Conservation (phyloP, 1,139 yeast genomes). For the Arxiozyma slooffiae region DNA sequence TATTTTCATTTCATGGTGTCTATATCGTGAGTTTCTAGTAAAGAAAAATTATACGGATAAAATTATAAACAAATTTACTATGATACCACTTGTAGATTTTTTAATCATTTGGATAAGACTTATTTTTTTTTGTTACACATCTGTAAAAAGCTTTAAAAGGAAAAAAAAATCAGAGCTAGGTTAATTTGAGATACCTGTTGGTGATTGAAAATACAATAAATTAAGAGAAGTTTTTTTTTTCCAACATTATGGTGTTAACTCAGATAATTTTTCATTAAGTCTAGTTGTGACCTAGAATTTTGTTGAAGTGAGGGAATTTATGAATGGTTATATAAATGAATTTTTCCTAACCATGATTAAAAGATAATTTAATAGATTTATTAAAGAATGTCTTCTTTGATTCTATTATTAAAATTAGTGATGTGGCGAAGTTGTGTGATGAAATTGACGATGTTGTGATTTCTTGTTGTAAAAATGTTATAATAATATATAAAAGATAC, state of each 20-base stretch:
- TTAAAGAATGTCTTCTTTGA: conserved; percentile 18
- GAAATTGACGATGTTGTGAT: background rate
- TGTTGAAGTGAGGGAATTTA: conserved; percentile 20
- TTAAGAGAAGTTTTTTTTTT: conserved; percentile 54
- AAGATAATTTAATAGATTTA: background rate
- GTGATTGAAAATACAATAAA: conserved; percentile 26
- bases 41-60: conserved; percentile 31
- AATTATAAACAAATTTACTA: conserved; percentile 55
- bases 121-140: conserved; percentile 23
- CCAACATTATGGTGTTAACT: conserved; percentile 83
- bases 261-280: conserved; percentile 68
- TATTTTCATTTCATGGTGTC: conserved; percentile 83
- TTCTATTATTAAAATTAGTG: conserved; percentile 19
- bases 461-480: conserved; percentile 11
- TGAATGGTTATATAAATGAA: conserved; percentile 25
- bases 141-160: conserved; percentile 11
- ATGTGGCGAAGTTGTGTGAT: conserved; percentile 9
- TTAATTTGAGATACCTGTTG: conserved; percentile 20
- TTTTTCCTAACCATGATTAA: conserved; percentile 16
- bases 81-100: conserved; percentile 89
- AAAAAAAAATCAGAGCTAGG: conserved; percentile 13
- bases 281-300: conserved; percentile 17
- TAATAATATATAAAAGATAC: conserved; percentile 17
- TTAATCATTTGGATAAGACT: conserved; percentile 59
- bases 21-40: conserved; percentile 62